Conservation (phyloP, 192 early-diverging fungal species). For the Cetraspora pellucida region DNA sequence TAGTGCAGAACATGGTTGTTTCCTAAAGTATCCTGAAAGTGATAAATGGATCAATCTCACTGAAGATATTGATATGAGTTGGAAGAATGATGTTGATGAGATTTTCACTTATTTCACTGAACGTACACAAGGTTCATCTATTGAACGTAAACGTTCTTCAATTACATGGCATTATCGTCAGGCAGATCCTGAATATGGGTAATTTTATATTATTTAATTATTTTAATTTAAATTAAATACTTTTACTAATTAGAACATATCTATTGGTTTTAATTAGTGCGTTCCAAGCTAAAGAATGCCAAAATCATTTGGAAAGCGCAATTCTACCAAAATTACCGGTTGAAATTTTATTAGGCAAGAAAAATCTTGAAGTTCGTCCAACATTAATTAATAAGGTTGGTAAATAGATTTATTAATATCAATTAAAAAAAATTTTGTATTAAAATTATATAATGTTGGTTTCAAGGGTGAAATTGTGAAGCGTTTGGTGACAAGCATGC, state of each 20-base stretch:
- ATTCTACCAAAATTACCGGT: slow-evolving; percentile 92
- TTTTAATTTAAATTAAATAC: not conserved
- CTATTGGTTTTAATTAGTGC: slow-evolving; percentile 40
- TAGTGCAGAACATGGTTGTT: slow-evolving; percentile 94
- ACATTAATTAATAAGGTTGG: slow-evolving; percentile 81
- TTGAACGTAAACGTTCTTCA: slow-evolving; percentile 90
- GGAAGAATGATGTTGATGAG: slow-evolving; percentile 92
- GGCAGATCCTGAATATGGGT: slow-evolving; percentile 93
- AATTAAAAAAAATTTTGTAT: too few species aligned
- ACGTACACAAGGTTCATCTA: slow-evolving; percentile 87
- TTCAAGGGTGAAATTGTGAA: slow-evolving; percentile 88
- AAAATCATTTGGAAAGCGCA: slow-evolving; percentile 91
- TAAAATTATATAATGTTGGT: too few species aligned
- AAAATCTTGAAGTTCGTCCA: slow-evolving; percentile 95
- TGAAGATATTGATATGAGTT: slow-evolving; percentile 79
- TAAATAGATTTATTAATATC: not conserved
- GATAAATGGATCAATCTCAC: slow-evolving; percentile 77
- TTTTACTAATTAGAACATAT: not conserved
- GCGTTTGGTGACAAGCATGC: slow-evolving; percentile 64
- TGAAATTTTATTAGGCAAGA: slow-evolving; percentile 94
- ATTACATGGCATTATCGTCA: slow-evolving; percentile 97
- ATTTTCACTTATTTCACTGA: slow-evolving; percentile 96
- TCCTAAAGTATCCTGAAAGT: slow-evolving; percentile 79
- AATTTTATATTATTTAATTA: not conserved
- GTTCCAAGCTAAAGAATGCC: slow-evolving; percentile 98